phyloP scores from a whole-genome alignment of 2,329 filamentous ascomycete genomes.

The Phialocephala subalpina region DNA sequence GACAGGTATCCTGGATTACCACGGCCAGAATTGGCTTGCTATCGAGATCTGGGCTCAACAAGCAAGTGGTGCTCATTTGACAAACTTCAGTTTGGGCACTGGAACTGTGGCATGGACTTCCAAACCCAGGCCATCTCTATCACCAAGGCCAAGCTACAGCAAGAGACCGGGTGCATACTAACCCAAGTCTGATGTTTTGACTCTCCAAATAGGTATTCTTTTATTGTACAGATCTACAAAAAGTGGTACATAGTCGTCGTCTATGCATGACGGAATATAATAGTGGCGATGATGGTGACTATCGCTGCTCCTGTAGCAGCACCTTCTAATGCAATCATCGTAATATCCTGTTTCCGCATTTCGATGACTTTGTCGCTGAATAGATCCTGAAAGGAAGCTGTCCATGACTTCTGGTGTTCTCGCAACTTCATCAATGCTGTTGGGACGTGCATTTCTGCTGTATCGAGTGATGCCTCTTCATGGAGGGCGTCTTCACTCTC shows the following conservation, averaged over 20 bases:
- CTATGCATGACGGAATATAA: constrained; percentile 40
- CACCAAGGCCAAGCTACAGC: constrained; percentile 37
- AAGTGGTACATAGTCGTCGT: constrained; percentile 30
- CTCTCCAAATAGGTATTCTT: constrained; percentile 29
- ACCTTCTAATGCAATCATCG: constrained; percentile 73
- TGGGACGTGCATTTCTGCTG: constrained; percentile 34
- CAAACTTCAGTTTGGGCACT: constrained; percentile 37
- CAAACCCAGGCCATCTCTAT: constrained; percentile 34
- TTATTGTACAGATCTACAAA: constrained; percentile 34
- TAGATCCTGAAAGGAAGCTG: constrained; percentile 61
- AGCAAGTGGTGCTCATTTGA: constrained; percentile 37
- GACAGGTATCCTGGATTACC: constrained; percentile 77
- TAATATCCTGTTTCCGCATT: constrained; percentile 74
- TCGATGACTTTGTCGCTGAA: constrained; percentile 71
- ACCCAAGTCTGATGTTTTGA: constrained; percentile 1
- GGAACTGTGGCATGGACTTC: constrained; percentile 38
- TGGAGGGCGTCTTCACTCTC: constrained; percentile 22
- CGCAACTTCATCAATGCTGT: constrained; percentile 26
- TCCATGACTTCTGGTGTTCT: constrained; percentile 51
- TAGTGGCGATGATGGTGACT: constrained; percentile 51
- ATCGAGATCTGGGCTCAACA: constrained; percentile 70
- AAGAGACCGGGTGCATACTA: constrained; percentile 41
- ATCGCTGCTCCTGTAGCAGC: constrained; percentile 71
- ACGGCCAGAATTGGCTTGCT: constrained; percentile 73
- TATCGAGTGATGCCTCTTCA: constrained; percentile 32